A percentile compares a stretch with the other conserved stretches of the same genome.
Conservation (phyloP, 1,284 basidiomycete species). For the Leccinum fuscescens region DNA sequence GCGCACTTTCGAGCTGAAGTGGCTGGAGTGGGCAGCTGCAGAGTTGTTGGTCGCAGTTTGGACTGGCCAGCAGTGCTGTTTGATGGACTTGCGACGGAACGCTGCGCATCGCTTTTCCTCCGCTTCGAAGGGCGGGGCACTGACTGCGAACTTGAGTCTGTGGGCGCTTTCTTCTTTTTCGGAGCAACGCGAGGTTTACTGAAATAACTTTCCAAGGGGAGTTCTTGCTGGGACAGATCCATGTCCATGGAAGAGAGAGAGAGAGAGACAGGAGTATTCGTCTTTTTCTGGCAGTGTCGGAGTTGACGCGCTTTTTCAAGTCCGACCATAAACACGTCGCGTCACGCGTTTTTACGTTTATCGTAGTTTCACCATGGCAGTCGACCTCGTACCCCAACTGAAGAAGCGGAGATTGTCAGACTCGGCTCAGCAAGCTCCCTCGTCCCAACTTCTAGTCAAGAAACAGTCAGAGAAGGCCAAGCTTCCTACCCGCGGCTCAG, state of each 20-base stretch:
- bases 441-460: conserved; percentile 76
- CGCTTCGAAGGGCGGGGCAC: conserved; percentile 20
- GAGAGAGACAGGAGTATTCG: neutral
- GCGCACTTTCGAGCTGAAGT: conserved; percentile 21
- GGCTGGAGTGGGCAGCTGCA: conserved; percentile 27
- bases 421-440: conserved; percentile 28
- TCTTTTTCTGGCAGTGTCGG: conserved; percentile 23
- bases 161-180: conserved; percentile 4
- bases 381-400: conserved; percentile 35
- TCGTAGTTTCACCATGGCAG: conserved; percentile 21
- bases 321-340: conserved; percentile 23
- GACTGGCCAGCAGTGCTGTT: conserved; percentile 1
- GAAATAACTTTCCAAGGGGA: conserved; percentile 31
- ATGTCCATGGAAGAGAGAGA: conserved; percentile 29
- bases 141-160: conserved; percentile 1
- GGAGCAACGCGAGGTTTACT: neutral
- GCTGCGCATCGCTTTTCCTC: conserved; percentile 7
- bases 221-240: conserved; percentile 36
- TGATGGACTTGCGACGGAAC: conserved; percentile 1
- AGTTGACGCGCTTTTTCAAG: conserved; percentile 40
- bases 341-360: conserved; percentile 28
- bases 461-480: conserved; percentile 79
- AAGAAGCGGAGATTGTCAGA: conserved; percentile 63
- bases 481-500: conserved; percentile 85
- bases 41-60: conserved; percentile 1